A percentile compares a stretch with the other conserved stretches of the same genome.
Evolutionary conservation across 306 rosid species (phyloP).

Genomic region (Mimosa pudica): DNA sequence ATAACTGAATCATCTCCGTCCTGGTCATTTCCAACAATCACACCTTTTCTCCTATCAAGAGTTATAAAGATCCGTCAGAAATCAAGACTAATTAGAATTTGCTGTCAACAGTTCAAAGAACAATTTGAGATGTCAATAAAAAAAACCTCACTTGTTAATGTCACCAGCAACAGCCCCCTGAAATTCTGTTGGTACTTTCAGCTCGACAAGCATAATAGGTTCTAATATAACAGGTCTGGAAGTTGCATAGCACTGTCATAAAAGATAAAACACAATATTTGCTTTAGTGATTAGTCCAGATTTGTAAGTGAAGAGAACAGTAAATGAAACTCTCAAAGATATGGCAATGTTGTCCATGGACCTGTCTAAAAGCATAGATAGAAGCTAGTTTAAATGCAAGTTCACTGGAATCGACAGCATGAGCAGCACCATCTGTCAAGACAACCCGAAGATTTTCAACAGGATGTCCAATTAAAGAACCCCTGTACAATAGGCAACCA

Average conservation of each 20-base stretch:
- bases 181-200: conserved; percentile 96
- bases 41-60: conserved; percentile 81
- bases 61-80: conserved; percentile 28
- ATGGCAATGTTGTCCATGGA: conserved; percentile 31
- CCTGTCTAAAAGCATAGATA: conserved; percentile 98
- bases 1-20: conserved; percentile 97
- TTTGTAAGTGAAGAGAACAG: conserved; percentile 24
- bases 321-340: neutral
- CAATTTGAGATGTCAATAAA: conserved; percentile 1
- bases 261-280: conserved; percentile 28
- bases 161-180: conserved; percentile 98
- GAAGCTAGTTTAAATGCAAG: conserved; percentile 97
- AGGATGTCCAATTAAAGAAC: conserved; percentile 96
- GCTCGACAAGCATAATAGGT: conserved; percentile 96
- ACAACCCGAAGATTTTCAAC: conserved; percentile 86
- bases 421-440: conserved; percentile 94
- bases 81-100: conserved; percentile 15
- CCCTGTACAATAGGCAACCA: conserved; percentile 56
- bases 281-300: conserved; percentile 12
- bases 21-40: conserved; percentile 96
- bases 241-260: conserved; percentile 74
- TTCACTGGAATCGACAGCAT: conserved; percentile 97
- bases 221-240: conserved; percentile 93
- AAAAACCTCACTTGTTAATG: conserved; percentile 77
- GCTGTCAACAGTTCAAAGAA: neutral